A percentile compares a stretch with the other conserved stretches of the same genome.
Conservation (phyloP, 805 yeast genomes). For the Metschnikowia henanensis region DNA sequence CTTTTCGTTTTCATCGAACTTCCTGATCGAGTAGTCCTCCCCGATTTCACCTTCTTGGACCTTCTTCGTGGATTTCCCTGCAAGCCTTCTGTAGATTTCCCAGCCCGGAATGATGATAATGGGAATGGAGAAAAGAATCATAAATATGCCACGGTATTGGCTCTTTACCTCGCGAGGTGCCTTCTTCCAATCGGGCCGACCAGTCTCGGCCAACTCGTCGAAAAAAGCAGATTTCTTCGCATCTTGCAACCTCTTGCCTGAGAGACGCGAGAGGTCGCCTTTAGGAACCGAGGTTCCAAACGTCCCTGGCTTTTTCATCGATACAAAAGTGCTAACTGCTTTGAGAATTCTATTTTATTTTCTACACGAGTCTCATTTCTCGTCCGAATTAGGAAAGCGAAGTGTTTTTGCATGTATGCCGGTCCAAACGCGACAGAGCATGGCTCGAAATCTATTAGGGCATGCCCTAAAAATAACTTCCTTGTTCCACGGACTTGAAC, state of each 20-base stretch:
- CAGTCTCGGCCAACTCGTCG: constrained; percentile 38
- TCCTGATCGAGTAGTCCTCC: constrained; percentile 32
- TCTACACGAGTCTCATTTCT: background rate
- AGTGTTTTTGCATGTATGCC: background rate
- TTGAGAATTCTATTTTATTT: background rate
- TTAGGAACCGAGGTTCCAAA: constrained; percentile 7
- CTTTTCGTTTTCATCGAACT: constrained; percentile 39
- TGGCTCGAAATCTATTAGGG: too few relatives aligned
- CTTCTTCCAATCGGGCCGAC: constrained; percentile 44
- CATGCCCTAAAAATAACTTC: background rate
- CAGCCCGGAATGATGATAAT: constrained; percentile 32
- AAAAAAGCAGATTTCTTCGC: constrained; percentile 32
- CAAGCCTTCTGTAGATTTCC: constrained; percentile 36
- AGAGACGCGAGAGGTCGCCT: constrained; percentile 8
- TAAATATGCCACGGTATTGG: constrained; percentile 37
- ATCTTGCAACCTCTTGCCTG: constrained; percentile 6
- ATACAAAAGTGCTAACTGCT: too few relatives aligned
- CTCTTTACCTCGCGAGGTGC: constrained; percentile 39
- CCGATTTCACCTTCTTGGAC: constrained; percentile 41
- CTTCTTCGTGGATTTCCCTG: constrained; percentile 41
- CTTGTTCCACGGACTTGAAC: background rate
- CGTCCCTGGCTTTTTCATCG: constrained; percentile 15
- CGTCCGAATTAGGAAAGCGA: constrained; percentile 1
- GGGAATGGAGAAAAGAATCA: constrained; percentile 40
- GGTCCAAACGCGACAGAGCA: background rate